Evolutionary conservation across 1,284 basidiomycete genomes (phyloP), one percentile per base, ranked within the genome.

Genomic region (Baeospora myosura): DNA sequence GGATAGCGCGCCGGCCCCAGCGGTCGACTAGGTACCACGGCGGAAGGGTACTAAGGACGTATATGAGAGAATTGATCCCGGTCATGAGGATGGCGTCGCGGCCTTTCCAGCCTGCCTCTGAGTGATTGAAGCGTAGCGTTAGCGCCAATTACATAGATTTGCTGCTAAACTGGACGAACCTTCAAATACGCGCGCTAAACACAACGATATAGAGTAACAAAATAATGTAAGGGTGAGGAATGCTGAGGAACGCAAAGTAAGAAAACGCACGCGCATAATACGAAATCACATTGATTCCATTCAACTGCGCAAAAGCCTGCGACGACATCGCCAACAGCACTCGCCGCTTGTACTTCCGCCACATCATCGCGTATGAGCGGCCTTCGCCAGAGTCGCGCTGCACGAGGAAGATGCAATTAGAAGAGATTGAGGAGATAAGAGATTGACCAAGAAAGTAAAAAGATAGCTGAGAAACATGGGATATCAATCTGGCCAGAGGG

Each of bases 101-200:
- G n/a, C 95, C 95, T 45, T 96, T 76, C 94, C 95, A 98, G 32
- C 95, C 95, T 33, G 94, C 94, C 70, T 88, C 87, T 91, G 66
- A 35, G 57, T 11, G n/a, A n/a, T n/a, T n/a, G n/a, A n/a, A n/a
- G n/a, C n/a, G n/a, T n/a, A n/a, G n/a, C n/a, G n/a, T n/a, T n/a
- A 14, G 25, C 7, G 5, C 24, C 17, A 25, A 23, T 7, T 25
- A 7, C 7, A 30, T 12, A 28, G 14, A 22, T 18, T n/a, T 26
- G 6, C 28, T 5, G 22, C 20, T 29, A 26, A 6, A 7, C 16
- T 21, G 10, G 36, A 60, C 67, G 45, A 51, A 88, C 88, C 83
- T 74, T 92, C 87, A 54, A 92, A 93, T 1, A 91, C 87, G 42
- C 81, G 73, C 38, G 83, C 84, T 85, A 43, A 37, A 43, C 22